phyloP scores from a whole-genome alignment of 2,329 filamentous ascomycete genomes.

The Fusarium sacchari region DNA sequence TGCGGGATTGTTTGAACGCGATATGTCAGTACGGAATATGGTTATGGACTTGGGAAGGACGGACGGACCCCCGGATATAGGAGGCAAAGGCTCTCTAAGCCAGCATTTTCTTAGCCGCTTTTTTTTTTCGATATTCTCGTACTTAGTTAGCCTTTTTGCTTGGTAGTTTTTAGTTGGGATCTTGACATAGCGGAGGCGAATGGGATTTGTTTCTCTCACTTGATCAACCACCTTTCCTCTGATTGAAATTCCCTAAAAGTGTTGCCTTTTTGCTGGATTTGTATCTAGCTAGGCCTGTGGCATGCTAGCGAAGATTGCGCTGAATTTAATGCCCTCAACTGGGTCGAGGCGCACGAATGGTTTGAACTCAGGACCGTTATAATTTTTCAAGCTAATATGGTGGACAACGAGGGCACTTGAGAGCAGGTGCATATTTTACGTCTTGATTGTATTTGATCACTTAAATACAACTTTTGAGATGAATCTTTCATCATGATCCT shows the following conservation, averaged over 20 bases:
- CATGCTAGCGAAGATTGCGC: neutral
- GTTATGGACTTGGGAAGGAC: constrained; percentile 7
- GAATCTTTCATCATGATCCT: constrained; percentile 49
- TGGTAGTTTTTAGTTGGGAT: constrained; percentile 31
- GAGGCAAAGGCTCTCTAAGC: neutral
- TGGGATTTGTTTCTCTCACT: constrained; percentile 28
- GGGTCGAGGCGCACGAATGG: neutral
- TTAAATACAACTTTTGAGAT: constrained; percentile 11
- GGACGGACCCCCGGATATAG: constrained; percentile 13
- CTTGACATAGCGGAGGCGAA: constrained; percentile 50
- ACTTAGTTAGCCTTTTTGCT: constrained; percentile 21
- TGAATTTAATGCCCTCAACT: neutral
- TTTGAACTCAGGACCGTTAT: neutral
- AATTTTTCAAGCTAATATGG: neutral
- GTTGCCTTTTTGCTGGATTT: neutral
- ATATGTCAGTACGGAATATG: constrained; percentile 18
- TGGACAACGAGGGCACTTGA: neutral
- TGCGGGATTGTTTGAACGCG: constrained; percentile 29
- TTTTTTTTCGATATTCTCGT: constrained; percentile 34
- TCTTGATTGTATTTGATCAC: constrained; percentile 15
- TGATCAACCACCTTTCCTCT: neutral
- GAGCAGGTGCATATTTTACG: neutral
- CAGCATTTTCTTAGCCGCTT: constrained; percentile 6
- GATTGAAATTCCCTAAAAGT: neutral
- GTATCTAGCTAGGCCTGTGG: neutral